These are phyloP conservation scores for Cucumis cinereus DNA, from an alignment of 306 rosid genomes.

Conservation along the genomic window DNA sequence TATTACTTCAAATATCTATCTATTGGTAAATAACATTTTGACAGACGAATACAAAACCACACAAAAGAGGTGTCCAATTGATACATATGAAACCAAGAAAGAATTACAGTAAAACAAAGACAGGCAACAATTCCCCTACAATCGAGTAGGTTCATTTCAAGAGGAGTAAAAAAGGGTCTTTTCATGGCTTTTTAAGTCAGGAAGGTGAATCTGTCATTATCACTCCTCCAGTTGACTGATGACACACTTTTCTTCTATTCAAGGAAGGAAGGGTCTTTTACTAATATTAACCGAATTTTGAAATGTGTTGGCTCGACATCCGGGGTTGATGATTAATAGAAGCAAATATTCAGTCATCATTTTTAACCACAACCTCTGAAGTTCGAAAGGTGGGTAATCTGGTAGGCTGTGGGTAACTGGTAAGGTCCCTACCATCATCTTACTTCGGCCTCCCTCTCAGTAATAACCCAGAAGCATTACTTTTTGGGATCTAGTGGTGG, in stretches of 20 bases:
- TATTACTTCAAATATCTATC: too few relatives aligned
- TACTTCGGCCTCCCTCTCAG: not conserved
- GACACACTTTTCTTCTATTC: not conserved
- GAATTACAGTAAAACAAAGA: not conserved
- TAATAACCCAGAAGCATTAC: not conserved
- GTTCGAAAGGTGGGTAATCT: not conserved
- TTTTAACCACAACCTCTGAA: not conserved
- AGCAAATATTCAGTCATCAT: not conserved
- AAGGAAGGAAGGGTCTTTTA: not conserved
- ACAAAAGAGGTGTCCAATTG: not conserved
- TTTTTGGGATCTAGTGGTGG: not conserved
- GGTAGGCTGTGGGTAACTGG: not conserved
- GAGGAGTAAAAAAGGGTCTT: too few relatives aligned
- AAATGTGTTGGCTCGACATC: not conserved
- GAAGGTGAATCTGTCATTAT: not conserved
- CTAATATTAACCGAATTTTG: too few relatives aligned
- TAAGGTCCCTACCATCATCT: not conserved
- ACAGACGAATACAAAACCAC: not conserved
- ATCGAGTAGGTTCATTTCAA: not conserved
- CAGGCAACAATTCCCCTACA: not conserved
- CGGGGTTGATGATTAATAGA: not conserved
- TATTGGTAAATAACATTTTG: too few relatives aligned
- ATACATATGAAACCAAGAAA: not conserved
- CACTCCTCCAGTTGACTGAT: not conserved
- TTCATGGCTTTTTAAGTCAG: not conserved